These are phyloP conservation scores for Penicillium aurantiogriseum DNA, from an alignment of 2,329 filamentous ascomycete genomes.

Conservation along the genomic window DNA sequence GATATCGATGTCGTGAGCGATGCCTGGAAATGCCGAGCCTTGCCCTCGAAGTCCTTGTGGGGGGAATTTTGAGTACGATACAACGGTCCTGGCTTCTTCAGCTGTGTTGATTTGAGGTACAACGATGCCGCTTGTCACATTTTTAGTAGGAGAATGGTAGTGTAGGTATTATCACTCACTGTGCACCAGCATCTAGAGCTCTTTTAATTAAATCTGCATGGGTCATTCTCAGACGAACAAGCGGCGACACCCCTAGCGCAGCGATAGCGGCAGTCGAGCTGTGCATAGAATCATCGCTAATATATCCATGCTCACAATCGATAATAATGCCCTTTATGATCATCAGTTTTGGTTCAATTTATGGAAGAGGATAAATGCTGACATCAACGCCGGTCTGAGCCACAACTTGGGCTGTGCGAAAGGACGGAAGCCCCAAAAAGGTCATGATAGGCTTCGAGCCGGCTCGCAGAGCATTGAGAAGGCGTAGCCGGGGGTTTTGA, in stretches of 20 bases:
- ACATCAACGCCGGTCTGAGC: slow-evolving; percentile 23
- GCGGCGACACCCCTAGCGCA: slow-evolving; percentile 23
- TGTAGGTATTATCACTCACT: slow-evolving; percentile 8
- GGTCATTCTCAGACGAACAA: slow-evolving; percentile 24
- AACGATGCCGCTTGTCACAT: slow-evolving; percentile 42
- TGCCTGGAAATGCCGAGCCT: slow-evolving; percentile 25
- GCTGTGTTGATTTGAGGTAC: slow-evolving; percentile 49
- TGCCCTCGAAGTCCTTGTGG: slow-evolving; percentile 30
- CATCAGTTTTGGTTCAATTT: neutral
- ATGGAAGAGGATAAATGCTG: neutral
- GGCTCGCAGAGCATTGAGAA: slow-evolving; percentile 18
- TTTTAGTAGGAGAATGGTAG: neutral
- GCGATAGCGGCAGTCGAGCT: slow-evolving; percentile 24
- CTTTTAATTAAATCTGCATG: slow-evolving; percentile 27
- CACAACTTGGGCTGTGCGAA: slow-evolving; percentile 22
- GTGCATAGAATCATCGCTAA: slow-evolving; percentile 28
- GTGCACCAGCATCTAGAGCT: slow-evolving; percentile 27
- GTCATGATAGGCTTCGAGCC: slow-evolving; percentile 21
- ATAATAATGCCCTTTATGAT: slow-evolving; percentile 20
- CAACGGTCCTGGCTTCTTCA: slow-evolving; percentile 39
- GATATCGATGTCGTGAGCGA: slow-evolving; percentile 31
- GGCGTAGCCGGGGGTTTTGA: slow-evolving; percentile 15
- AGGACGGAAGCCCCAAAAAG: slow-evolving; percentile 21
- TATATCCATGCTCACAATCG: slow-evolving; percentile 29
- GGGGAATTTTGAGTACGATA: slow-evolving; percentile 28